Conservation (phyloP, 108 stramenopile species). For the Skeletonema menzelii region DNA sequence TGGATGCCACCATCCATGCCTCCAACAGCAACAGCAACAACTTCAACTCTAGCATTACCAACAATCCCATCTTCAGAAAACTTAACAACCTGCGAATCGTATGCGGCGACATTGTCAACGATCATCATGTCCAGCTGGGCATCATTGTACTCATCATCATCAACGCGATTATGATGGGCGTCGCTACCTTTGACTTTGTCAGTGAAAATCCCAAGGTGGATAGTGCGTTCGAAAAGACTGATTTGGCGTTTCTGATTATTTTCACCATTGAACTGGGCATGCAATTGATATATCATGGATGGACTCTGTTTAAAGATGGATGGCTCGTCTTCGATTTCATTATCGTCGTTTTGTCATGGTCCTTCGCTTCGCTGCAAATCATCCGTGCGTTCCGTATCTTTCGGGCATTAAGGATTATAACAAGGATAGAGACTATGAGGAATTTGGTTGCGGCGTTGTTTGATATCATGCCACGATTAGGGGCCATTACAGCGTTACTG, state of each 20-base stretch:
- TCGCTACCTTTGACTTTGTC: conserved; percentile 74
- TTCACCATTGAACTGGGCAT: conserved; percentile 62
- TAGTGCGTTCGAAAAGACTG: conserved; percentile 38
- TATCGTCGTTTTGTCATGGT: conserved; percentile 67
- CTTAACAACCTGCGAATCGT: background rate
- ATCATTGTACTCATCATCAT: conserved; percentile 62
- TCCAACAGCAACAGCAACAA: background rate
- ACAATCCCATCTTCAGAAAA: background rate
- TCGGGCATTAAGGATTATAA: conserved; percentile 65
- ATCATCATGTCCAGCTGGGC: conserved; percentile 46
- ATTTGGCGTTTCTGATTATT: conserved; percentile 52
- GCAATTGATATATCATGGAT: conserved; percentile 64
- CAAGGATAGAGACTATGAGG: conserved; percentile 45
- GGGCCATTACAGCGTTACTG: conserved; percentile 25
- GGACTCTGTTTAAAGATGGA: conserved; percentile 47
- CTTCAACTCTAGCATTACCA: background rate
- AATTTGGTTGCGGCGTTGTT: conserved; percentile 57
- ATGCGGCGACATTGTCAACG: conserved; percentile 56
- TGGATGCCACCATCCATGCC: background rate
- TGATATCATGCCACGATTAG: conserved; percentile 60
- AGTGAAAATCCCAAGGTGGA: conserved; percentile 46
- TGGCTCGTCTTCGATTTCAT: conserved; percentile 75
- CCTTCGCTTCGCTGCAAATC: conserved; percentile 55
- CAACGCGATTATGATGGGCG: conserved; percentile 72
- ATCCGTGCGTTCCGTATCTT: conserved; percentile 79